Percentiles rank a stretch among this genome's conserved stretches.
phyloP scores from a whole-genome alignment of 2,329 filamentous ascomycete species.

The Botrytis byssoidea region DNA sequence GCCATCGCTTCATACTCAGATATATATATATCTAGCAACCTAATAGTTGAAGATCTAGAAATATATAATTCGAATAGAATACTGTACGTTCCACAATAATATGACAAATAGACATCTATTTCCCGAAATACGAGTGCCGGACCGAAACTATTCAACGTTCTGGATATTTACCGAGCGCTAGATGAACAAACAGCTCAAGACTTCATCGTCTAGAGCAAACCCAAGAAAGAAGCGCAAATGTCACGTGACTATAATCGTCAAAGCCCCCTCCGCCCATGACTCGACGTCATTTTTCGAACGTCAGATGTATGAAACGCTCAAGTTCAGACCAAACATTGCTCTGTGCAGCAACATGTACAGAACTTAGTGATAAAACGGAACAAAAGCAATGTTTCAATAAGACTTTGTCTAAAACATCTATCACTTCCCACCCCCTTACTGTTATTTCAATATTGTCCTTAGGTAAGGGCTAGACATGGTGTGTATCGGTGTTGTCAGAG shows the following conservation, averaged over 20 bases:
- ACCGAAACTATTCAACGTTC: no score
- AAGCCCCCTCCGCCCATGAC: neutral
- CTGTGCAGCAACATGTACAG: neutral
- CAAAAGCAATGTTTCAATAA: neutral
- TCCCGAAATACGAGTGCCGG: neutral
- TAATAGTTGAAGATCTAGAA: neutral
- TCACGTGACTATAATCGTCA: neutral
- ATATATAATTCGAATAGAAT: neutral
- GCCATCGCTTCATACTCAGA: neutral
- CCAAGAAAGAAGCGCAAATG: neutral
- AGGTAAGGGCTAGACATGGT: neutral
- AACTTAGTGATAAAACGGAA: neutral
- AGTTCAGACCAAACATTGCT: neutral
- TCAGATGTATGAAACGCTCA: neutral
- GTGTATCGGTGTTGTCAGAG: neutral
- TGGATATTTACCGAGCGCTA: neutral
- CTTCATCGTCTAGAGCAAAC: no score
- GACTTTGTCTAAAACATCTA: neutral
- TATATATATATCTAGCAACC: neutral
- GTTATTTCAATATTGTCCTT: neutral
- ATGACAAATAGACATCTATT: neutral
- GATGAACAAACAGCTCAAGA: neutral
- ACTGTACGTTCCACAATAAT: neutral
- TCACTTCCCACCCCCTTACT: neutral
- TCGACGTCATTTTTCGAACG: neutral